Evolutionary conservation across 306 rosid genomes (phyloP), one percentile per base, ranked within the genome.

Genomic region (Inga leiocalycina): DNA sequence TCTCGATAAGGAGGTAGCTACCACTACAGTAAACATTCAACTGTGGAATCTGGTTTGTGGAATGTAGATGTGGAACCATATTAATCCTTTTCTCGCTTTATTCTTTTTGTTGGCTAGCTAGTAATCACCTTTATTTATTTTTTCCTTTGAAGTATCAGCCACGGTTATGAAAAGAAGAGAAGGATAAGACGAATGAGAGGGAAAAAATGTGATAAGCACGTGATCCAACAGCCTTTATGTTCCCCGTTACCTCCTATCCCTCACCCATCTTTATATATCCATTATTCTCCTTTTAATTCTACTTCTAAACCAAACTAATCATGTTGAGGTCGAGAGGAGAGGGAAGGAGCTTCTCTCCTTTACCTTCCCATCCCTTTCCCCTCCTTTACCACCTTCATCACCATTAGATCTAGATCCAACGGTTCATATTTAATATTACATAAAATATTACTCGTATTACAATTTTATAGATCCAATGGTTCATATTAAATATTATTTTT

Each of bases 141-240:
- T 27, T 27, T 27, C 30, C 30, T 27, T 27, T 90, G 88, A 93
- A 89, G 90, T 86, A 87, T 90, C 76, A 86, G 88, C 87, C 97
- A 92, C 84, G 89, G 89, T 66, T 93, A 91, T 91, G 48, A 91
- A 93, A 93, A 92, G 98, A 93, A 93, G 97, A 71, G 75, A 71
- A 89, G 91, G 90, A 91, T 90, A 82, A 27, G 30, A 27, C 30
- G 30, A 27, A 27, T 27, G 30, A 27, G 30, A 27, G 30, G 83
- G 86, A 88, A 88, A 82, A 92, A 89, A 89, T 94, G 98, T 89
- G 94, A 92, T 89, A 85, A 89, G 93, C 99, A 95, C 93, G 99
- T 95, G 98, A 93, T 89, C 97, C 90, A 89, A 95, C 97, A 93
- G 91, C 94, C 94, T 96, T 94, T 94, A 71, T 94, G 98, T 96